phyloP scores from a whole-genome alignment of 805 yeast genomes.

The Starmerella gropengiesseri region DNA sequence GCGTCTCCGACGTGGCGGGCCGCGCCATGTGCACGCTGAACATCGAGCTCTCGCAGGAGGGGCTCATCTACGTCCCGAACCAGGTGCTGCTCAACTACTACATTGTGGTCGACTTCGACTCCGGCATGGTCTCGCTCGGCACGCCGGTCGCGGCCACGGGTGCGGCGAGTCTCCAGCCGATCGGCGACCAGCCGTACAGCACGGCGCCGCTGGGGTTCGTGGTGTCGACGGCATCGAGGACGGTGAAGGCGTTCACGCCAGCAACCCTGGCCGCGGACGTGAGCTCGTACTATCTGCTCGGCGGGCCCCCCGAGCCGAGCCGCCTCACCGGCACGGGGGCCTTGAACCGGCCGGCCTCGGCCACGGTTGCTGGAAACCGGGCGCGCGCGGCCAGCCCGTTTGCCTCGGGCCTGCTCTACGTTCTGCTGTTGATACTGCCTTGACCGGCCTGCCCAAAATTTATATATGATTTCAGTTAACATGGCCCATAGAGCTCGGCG shows the following conservation, averaged over 20 bases:
- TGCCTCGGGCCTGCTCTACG: too few species aligned
- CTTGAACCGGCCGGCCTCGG: too few species aligned
- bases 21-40: slow-evolving; percentile 10
- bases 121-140: slow-evolving; percentile 11
- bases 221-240: background rate
- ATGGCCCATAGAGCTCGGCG: too few species aligned
- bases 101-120: slow-evolving; percentile 14
- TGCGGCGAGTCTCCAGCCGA: background rate
- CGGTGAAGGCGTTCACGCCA: background rate
- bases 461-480: too few species aligned
- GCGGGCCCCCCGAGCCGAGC: slow-evolving; percentile 4
- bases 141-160: slow-evolving; percentile 1
- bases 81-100: slow-evolving; percentile 9
- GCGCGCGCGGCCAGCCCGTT: too few species aligned
- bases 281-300: background rate
- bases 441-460: too few species aligned
- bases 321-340: slow-evolving; percentile 1
- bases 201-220: background rate
- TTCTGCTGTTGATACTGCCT: too few species aligned
- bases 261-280: background rate
- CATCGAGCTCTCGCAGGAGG: slow-evolving; percentile 7
- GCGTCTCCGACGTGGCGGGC: slow-evolving; percentile 1
- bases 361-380: too few species aligned
- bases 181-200: background rate
- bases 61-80: slow-evolving; percentile 14